Conservation (phyloP, 2,329 filamentous ascomycete genomes). For the Hypoxylon sp. region DNA sequence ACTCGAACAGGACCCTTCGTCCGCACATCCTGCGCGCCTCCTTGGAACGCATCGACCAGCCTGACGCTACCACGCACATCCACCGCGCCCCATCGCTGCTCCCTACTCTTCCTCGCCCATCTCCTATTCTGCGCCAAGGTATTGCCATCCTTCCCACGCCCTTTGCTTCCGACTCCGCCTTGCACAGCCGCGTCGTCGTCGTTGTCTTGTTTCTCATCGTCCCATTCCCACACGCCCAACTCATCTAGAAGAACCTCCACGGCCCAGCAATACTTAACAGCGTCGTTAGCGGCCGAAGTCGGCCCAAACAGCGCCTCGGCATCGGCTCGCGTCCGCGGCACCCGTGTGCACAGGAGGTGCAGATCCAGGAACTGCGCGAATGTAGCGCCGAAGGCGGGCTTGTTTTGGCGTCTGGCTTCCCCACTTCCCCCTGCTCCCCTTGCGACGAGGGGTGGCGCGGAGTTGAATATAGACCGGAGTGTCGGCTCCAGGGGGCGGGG, state of each 20-base stretch:
- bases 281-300: conserved; percentile 24
- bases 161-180: conserved; percentile 26
- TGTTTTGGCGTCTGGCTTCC: conserved; percentile 56
- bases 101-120: conserved; percentile 55
- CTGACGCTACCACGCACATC: conserved; percentile 58
- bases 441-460: conserved; percentile 43
- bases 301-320: conserved; percentile 53
- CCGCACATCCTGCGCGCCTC: conserved; percentile 22
- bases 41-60: conserved; percentile 59
- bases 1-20: conserved; percentile 47
- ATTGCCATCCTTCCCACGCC: conserved; percentile 17
- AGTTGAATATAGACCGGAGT: conserved; percentile 66
- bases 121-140: conserved; percentile 36
- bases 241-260: conserved; percentile 69
- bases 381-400: conserved; percentile 68
- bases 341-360: conserved; percentile 66
- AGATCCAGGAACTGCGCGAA: conserved; percentile 70
- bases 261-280: conserved; percentile 58
- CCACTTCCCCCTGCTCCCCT: not conserved
- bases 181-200: not conserved
- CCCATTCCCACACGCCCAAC: conserved; percentile 61
- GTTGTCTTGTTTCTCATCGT: not conserved
- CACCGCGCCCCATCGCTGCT: conserved; percentile 69
- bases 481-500: conserved; percentile 59
- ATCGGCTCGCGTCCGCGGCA: conserved; percentile 60